These are phyloP conservation scores for Kwoniella europaea DNA, from an alignment of 768 basidiomycete species.

Conservation along the genomic window DNA sequence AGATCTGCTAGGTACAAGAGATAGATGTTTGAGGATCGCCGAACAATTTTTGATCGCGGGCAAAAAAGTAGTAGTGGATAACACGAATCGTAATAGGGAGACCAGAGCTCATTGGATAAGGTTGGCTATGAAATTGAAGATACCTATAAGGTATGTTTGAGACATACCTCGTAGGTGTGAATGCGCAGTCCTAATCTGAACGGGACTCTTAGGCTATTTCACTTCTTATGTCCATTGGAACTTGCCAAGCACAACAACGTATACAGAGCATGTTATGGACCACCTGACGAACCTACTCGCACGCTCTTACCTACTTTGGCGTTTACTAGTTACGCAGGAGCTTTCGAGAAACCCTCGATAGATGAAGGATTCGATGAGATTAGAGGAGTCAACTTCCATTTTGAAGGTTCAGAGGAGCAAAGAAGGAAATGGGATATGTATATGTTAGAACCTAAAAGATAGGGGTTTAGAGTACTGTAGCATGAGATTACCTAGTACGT, in stretches of 20 bases:
- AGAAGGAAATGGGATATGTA: conserved; percentile 78
- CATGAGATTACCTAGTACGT: not conserved
- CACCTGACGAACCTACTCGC: conserved; percentile 33
- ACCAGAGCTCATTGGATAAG: conserved; percentile 76
- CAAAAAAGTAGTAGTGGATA: conserved; percentile 81
- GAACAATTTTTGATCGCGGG: conserved; percentile 65
- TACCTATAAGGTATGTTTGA: conserved; percentile 65
- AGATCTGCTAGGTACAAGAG: conserved; percentile 74
- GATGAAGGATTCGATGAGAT: conserved; percentile 80
- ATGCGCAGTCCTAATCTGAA: not conserved
- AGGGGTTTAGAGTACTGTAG: not conserved
- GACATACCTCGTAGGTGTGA: too few species aligned
- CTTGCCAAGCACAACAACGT: conserved; percentile 93
- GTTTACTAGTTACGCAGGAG: conserved; percentile 44
- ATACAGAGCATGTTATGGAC: conserved; percentile 70
- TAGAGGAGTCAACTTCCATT: conserved; percentile 77
- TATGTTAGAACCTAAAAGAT: conserved; percentile 60
- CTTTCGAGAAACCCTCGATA: conserved; percentile 66
- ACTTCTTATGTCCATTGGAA: conserved; percentile 75
- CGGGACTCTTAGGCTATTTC: conserved; percentile 66
- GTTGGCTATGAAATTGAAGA: conserved; percentile 65
- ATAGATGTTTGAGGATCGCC: conserved; percentile 73
- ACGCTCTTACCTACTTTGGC: conserved; percentile 51
- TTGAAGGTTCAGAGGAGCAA: conserved; percentile 76
- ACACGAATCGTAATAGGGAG: conserved; percentile 78